A percentile compares a stretch with the other conserved stretches of the same genome.
Evolutionary conservation across 139 green algal genomes (phyloP).

Genomic region (Tetratostichococcus sp.): DNA sequence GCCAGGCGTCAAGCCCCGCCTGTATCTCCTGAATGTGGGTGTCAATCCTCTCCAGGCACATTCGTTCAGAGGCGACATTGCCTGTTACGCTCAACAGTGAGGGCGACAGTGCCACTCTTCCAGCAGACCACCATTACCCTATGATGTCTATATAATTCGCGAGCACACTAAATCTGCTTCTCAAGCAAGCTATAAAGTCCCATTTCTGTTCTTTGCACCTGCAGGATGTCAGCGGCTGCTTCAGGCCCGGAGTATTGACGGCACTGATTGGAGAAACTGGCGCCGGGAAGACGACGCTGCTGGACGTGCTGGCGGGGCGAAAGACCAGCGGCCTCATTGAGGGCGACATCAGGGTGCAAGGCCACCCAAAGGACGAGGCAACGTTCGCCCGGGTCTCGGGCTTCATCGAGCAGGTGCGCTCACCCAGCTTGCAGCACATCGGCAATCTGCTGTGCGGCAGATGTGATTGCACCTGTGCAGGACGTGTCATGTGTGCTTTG

Average conservation of each 20-base stretch:
- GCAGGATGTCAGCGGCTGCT: conserved; percentile 6
- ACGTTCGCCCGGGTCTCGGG: conserved; percentile 48
- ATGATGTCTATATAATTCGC: no score
- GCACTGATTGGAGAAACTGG: conserved; percentile 4
- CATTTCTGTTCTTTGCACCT: no score
- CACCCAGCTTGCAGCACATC: no score
- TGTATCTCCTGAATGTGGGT: background rate
- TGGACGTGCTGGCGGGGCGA: conserved; percentile 38
- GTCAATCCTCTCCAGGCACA: no score
- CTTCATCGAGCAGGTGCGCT: conserved; percentile 25
- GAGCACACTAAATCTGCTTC: background rate
- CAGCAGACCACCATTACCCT: no score
- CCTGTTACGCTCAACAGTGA: no score
- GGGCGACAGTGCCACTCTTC: no score
- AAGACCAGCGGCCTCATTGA: conserved; percentile 31
- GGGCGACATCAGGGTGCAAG: conserved; percentile 30
- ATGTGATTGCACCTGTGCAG: no score
- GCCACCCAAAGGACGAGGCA: conserved; percentile 34
- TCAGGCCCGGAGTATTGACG: conserved; percentile 4
- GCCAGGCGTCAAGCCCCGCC: background rate
- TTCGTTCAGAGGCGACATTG: no score
- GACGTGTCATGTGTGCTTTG: no score
- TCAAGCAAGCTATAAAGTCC: background rate
- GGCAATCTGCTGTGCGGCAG: no score
- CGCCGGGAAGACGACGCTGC: conserved; percentile 42